Evolutionary conservation across 371 early-diverging fungal species (phyloP), one percentile per base, ranked within the genome.

Genomic region (Blakeslea trispora): DNA sequence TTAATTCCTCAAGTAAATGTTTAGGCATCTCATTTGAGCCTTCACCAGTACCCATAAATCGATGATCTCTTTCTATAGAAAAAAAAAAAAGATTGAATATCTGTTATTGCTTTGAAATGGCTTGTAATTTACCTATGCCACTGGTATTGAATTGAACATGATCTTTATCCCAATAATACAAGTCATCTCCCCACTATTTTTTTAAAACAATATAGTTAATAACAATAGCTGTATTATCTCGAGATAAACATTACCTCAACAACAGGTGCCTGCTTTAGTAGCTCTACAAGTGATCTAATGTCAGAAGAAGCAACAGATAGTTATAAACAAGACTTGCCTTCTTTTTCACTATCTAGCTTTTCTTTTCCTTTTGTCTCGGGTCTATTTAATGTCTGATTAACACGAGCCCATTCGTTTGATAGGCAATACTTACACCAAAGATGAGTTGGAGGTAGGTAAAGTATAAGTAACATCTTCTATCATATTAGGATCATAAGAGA

Each of bases 121-220:
- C n/a, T n/a, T n/a, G n/a, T n/a, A n/a, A n/a, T 2, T 44, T 69
- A 71, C 73, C 77, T 9, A 87, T 57, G 10, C 88, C 89, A 39
- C 84, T 77, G 1, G 81, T 84, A 52, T 86, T 86, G 57, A 83
- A 83, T 44, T 75, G 77, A 8, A 87, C 79, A n/a, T 72, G 67
- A 5, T 68, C 71, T 52, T 81, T 76, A 48, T 83, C 86, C 90
- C 90, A 90, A 45, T 88, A 81, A n/a, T 81, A 79, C 24, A 90
- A 60, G 59, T 88, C 90, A 0, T 83, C 79, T 3, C 82, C 90
- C 78, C 84, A 89, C 72, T 72, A 45, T 37, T n/a, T n/a, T n/a
- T n/a, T n/a, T n/a, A n/a, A 32, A 28, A 28, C 28, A 28, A 28
- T 5, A 0, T 11, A 45, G 0, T 52, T 40, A 19, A 1, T 15